Conservation (phyloP, 2,329 filamentous ascomycete species). For the Purpureocillium lavendulum region DNA sequence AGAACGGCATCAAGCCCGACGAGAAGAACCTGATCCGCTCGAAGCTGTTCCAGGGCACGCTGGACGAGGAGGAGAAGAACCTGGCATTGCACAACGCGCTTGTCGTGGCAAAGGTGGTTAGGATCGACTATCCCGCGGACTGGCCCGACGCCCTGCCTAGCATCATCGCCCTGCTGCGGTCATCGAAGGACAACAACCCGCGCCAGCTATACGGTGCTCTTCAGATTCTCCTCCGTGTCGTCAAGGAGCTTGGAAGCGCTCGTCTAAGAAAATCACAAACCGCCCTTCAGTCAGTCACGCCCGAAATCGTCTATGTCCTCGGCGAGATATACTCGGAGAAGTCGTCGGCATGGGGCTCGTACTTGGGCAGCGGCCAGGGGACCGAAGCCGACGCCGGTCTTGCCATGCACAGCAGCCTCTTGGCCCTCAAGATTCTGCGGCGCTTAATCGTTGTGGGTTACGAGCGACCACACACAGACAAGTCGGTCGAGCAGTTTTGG, state of each 20-base stretch:
- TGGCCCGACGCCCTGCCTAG: slow-evolving; percentile 61
- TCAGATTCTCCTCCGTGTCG: slow-evolving; percentile 70
- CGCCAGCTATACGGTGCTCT: slow-evolving; percentile 64
- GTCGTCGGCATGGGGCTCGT: slow-evolving; percentile 59
- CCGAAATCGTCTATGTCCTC: slow-evolving; percentile 76
- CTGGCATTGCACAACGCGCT: slow-evolving; percentile 84
- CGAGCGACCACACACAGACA: slow-evolving; percentile 72
- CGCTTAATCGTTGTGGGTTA: slow-evolving; percentile 75
- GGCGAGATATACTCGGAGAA: slow-evolving; percentile 70
- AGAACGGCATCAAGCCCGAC: slow-evolving; percentile 60
- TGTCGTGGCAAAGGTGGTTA: slow-evolving; percentile 76
- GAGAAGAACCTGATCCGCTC: slow-evolving; percentile 73
- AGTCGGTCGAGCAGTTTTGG: slow-evolving; percentile 75
- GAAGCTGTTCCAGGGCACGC: slow-evolving; percentile 65
- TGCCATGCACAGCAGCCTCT: slow-evolving; percentile 67
- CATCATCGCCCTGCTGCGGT: slow-evolving; percentile 58
- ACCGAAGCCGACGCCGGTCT: slow-evolving; percentile 51
- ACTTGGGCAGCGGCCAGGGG: slow-evolving; percentile 47
- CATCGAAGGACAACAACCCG: slow-evolving; percentile 41
- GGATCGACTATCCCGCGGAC: slow-evolving; percentile 81
- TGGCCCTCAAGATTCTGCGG: slow-evolving; percentile 71
- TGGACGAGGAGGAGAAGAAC: slow-evolving; percentile 66
- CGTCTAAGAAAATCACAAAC: slow-evolving; percentile 67
- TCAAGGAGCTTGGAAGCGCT: slow-evolving; percentile 84
- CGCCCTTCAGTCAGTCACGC: slow-evolving; percentile 67